Conservation (phyloP, 768 basidiomycete genomes). For the Punctularia strigosozonata region DNA sequence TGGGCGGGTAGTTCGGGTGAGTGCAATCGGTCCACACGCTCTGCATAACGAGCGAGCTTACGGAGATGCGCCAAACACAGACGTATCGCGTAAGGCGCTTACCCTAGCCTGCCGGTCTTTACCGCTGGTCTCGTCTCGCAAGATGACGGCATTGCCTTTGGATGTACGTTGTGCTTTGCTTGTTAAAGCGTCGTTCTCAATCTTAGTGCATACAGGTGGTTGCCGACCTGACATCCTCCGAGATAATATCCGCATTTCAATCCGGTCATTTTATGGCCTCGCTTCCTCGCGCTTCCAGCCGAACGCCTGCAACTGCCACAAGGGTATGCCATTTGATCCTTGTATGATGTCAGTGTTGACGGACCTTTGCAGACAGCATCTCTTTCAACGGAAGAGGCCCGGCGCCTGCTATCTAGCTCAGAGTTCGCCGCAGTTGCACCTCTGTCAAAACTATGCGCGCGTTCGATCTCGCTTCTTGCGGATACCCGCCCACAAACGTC, state of each 20-base stretch:
- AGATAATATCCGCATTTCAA: slow-evolving; percentile 11
- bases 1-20: slow-evolving; percentile 53
- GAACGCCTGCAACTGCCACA: too few species aligned
- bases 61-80: not conserved
- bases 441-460: slow-evolving; percentile 27
- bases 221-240: too few species aligned
- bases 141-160: slow-evolving; percentile 15
- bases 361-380: slow-evolving; percentile 17
- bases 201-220: too few species aligned
- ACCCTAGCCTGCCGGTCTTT: not conserved
- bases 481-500: slow-evolving; percentile 21
- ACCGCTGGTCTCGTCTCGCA: not conserved
- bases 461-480: slow-evolving; percentile 20
- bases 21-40: slow-evolving; percentile 43
- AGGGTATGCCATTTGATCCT: too few species aligned
- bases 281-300: slow-evolving; percentile 1
- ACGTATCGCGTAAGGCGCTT: slow-evolving; percentile 1
- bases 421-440: slow-evolving; percentile 26
- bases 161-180: too few species aligned
- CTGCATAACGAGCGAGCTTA: slow-evolving; percentile 17
- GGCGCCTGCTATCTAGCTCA: slow-evolving; percentile 21
- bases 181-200: too few species aligned
- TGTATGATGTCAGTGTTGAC: slow-evolving; percentile 2
- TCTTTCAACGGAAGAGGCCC: slow-evolving; percentile 22
- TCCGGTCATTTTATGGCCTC: slow-evolving; percentile 12